A percentile compares a stretch with the other conserved stretches of the same genome.
Evolutionary conservation across 331 rosid genomes (phyloP).

Genomic region (Rhamnella rubrinervis): DNA sequence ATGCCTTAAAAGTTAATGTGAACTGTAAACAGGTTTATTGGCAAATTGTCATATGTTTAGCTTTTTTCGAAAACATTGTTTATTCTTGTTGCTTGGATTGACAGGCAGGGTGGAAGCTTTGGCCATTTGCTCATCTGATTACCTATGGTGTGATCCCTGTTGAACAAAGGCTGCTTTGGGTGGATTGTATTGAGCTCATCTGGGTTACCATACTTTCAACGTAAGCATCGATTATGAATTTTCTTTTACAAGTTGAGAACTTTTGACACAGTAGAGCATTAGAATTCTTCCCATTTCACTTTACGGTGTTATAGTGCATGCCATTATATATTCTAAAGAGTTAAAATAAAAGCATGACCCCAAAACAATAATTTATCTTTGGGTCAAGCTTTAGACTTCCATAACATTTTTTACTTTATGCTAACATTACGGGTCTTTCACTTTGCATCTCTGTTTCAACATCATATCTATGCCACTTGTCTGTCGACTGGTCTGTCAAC

Average conservation of each 20-base stretch:
- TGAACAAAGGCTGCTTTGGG: constrained; percentile 99
- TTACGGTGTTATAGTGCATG: background rate
- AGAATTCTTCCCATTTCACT: background rate
- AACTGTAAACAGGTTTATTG: constrained; percentile 1
- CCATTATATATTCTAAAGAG: no score
- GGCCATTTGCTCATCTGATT: constrained; percentile 96
- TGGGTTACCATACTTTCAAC: constrained; percentile 98
- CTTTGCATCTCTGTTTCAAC: background rate
- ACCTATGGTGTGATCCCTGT: constrained; percentile 91
- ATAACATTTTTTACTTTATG: background rate
- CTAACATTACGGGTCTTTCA: background rate
- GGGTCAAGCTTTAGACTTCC: background rate
- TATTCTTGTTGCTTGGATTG: constrained; percentile 23
- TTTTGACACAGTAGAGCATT: background rate
- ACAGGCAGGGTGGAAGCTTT: constrained; percentile 97
- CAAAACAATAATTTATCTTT: background rate
- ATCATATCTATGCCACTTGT: background rate
- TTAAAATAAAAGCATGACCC: no score
- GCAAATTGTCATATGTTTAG: constrained; percentile 4
- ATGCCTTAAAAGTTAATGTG: background rate
- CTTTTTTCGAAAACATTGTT: background rate
- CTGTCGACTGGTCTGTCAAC: background rate
- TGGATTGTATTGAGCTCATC: constrained; percentile 89
- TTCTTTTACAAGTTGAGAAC: constrained; percentile 8
- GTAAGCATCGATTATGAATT: constrained; percentile 45